Evolutionary conservation across 129 eudicot genomes (phyloP), one percentile per base, ranked within the genome.

Genomic region (Chrysanthemum makinoi): DNA sequence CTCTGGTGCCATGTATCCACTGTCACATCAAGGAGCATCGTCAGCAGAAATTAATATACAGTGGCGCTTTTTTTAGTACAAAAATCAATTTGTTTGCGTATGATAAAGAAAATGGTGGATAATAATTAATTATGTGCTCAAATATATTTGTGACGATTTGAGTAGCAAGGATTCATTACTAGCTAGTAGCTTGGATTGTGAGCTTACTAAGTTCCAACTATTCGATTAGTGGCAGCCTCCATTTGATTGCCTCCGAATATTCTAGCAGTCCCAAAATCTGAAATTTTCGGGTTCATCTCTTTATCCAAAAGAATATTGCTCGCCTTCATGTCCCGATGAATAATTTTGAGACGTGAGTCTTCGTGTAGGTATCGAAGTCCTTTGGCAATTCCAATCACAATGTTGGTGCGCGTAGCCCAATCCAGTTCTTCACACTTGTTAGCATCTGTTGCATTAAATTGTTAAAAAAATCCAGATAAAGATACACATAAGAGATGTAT

Each of bases 281-380:
- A 75, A 62, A 86, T 86, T 60, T 83, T 86, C 0, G 88, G 68
- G 53, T 83, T 64, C 88, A 86, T 80, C 1, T 81, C 83, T 0
- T 66, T 43, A 17, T 80, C 91, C 53, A 86, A 22, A 16, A 83
- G 72, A 44, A 86, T 56, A 61, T 83, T 86, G 52, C 84, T 78
- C 0, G 84, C 70, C 57, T 86, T 79, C 67, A 85, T 50, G 54
- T 81, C 86, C 44, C 85, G 56, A 49, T 86, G 91, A 14, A 86
- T 58, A 5, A 86, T 80, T 56, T 72, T 74, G 5, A 83, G 81
- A 28, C 87, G 77, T 0, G 91, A 83, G 65, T 86, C 87, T 35
- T 86, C 87, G 13, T 83, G 91, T 4, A 83, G 79, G 73, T 86
- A 86, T 9, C 85, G 74, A 54, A 86, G 80, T 53, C 91, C 91